Evolutionary conservation across 1,284 basidiomycete genomes (phyloP).

Genomic region (Abortiporus biennis): DNA sequence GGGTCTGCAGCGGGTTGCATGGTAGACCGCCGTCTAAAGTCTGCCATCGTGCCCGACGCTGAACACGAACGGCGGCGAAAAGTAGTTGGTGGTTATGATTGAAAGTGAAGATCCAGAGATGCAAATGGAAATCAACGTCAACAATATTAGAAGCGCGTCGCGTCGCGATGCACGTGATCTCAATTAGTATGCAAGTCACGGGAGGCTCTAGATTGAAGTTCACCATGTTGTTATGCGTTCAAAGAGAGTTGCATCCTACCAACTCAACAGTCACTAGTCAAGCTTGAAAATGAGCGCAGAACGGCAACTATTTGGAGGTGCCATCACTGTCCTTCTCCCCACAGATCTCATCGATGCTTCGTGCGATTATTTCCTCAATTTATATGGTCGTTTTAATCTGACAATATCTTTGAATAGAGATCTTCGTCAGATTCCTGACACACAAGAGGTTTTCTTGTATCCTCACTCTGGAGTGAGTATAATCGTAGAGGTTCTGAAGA

Average conservation of each 20-base stretch:
- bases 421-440: slow-evolving; percentile 93
- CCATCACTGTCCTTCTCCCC: slow-evolving; percentile 66
- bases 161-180: neutral
- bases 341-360: slow-evolving; percentile 74
- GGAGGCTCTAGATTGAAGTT: neutral
- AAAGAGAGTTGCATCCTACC: neutral
- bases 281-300: neutral
- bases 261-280: neutral
- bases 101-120: slow-evolving; percentile 2
- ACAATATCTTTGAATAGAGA: slow-evolving; percentile 42
- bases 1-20: slow-evolving; percentile 50
- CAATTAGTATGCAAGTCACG: neutral
- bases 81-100: neutral
- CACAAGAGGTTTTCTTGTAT: slow-evolving; percentile 90
- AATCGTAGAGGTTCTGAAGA: slow-evolving; percentile 82
- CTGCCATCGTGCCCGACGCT: too few relatives aligned
- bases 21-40: slow-evolving; percentile 48
- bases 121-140: neutral
- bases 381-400: slow-evolving; percentile 1
- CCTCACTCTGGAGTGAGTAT: slow-evolving; percentile 68
- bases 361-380: slow-evolving; percentile 41
- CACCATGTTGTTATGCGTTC: neutral
- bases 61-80: neutral
- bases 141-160: too few relatives aligned
- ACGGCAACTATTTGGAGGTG: slow-evolving; percentile 68